Evolutionary conservation across 306 rosid genomes (phyloP), one percentile per base, ranked within the genome.

Genomic region (Prunus mongolica): DNA sequence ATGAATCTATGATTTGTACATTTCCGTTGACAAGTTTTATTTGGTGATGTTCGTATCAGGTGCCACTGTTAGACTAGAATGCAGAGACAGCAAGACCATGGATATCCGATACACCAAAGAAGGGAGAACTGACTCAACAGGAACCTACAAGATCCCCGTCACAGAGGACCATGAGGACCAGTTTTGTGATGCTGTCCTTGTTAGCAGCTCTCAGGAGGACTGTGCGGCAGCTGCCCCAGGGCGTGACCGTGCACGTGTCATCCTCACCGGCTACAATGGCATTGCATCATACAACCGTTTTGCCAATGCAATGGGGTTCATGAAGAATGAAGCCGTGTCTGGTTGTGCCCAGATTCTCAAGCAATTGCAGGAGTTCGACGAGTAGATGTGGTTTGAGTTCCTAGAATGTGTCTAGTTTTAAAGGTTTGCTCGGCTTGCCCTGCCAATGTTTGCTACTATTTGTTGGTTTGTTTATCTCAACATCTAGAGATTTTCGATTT

Each of bases 181-280:
- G 41, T 15, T 96, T 3, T 96, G 99, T 62, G 89, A 88, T 84
- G 87, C 91, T 27, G 67, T 82, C 77, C 93, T 88, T 15, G 69
- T 91, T 6, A 84, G 90, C 90, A 96, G 98, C 81, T 85, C 89
- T 20, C 79, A 83, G 67, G 1, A 11, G 68, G 19, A n/a, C 4
- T 96, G 99, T 27, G 65, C 76, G 0, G 72, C 75, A 27, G 68
- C 34, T 1, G 47, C 91, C 51, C 90, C 89, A 2, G 98, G 93
- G 2, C 97, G 97, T 12, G 98, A 96, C 54, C 82, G 89, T 32
- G 91, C 99, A 25, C 93, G 90, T 3, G 96, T 96, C 51, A 81
- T 87, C 75, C 99, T 96, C 69, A 92, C 97, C 0, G 65, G 85
- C 69, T 38, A 76, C 87, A 96, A 96, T 3, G 99, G 99, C 73